Conservation (phyloP, 2,329 filamentous ascomycete species). For the Cercospora canescens region DNA sequence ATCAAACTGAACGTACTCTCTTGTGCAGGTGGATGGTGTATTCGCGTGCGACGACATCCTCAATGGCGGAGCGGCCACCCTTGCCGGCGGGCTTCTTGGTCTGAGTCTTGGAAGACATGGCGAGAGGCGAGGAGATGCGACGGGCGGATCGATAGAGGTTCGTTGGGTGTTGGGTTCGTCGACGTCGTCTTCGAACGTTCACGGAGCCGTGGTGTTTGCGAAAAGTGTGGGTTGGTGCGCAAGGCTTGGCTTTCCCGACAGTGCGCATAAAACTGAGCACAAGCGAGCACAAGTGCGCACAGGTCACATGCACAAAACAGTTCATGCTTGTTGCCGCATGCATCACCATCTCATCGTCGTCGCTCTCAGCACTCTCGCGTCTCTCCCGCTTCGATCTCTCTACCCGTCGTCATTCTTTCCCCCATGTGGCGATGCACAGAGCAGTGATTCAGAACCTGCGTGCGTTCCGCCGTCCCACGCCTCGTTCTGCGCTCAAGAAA, state of each 20-base stretch:
- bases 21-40: constrained; percentile 99
- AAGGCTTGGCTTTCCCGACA: neutral
- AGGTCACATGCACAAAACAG: neutral
- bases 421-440: constrained; percentile 65
- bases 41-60: constrained; percentile 98
- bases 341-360: neutral
- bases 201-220: neutral
- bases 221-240: neutral
- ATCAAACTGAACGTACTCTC: constrained; percentile 83
- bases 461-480: constrained; percentile 65
- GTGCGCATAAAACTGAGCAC: neutral
- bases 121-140: constrained; percentile 16
- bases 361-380: neutral
- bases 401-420: neutral
- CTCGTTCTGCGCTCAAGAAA: constrained; percentile 58
- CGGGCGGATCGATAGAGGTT: constrained; percentile 11
- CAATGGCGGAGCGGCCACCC: constrained; percentile 90
- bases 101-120: constrained; percentile 46
- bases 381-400: neutral
- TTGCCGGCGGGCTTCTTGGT: constrained; percentile 60
- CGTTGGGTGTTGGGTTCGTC: constrained; percentile 15
- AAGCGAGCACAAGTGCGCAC: neutral
- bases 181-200: constrained; percentile 14
- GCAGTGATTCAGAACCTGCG: constrained; percentile 67
- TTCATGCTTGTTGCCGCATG: neutral